Evolutionary conservation across 805 yeast genomes (phyloP), one percentile per base, ranked within the genome.

Genomic region (Yarrowia hollandica): DNA sequence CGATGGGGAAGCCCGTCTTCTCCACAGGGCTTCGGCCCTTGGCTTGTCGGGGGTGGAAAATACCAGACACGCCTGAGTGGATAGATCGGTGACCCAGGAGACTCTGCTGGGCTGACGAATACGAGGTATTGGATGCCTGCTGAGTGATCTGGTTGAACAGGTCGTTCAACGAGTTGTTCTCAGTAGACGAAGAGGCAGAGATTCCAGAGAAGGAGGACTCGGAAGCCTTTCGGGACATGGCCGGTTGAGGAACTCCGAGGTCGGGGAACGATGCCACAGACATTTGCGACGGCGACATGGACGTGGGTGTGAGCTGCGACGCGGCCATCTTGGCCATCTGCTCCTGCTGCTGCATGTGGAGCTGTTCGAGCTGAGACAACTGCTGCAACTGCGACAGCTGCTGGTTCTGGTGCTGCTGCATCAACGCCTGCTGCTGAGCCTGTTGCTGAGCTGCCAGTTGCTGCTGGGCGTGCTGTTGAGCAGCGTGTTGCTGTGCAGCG

Each of bases 41-140:
- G 31, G 39, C 39, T 22, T 48, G 55, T 5, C 55, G 38, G 16
- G 55, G 55, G 39, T 48, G 55, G 55, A 48, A 48, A 9, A 48
- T 48, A 12, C 55, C 55, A 15, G 55, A 48, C n/a, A 11, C 25
- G 10, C 55, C 39, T 19, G 54, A 44, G n/a, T 48, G 15, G 21
- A 30, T 31, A 12, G 55, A 48, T 21, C 55, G 55, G 15, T 48
- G 55, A 10, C 55, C 55, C n/a, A 31, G 23, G 19, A 44, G 35
- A 44, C 26, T 19, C 35, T 44, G 34, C 11, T 44, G 35, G 18
- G 35, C 35, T 14, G 52, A 19, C 3, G 52, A 44, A 21, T 28
- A 44, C 35, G 52, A 44, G 26, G 38, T 28, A 16, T 48, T 48
- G 39, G 55, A 48, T 15, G 55, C 55, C 55, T 48, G 55, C 30